Evolutionary conservation across 805 yeast species (phyloP).

Genomic region (Metschnikowia sp.): DNA sequence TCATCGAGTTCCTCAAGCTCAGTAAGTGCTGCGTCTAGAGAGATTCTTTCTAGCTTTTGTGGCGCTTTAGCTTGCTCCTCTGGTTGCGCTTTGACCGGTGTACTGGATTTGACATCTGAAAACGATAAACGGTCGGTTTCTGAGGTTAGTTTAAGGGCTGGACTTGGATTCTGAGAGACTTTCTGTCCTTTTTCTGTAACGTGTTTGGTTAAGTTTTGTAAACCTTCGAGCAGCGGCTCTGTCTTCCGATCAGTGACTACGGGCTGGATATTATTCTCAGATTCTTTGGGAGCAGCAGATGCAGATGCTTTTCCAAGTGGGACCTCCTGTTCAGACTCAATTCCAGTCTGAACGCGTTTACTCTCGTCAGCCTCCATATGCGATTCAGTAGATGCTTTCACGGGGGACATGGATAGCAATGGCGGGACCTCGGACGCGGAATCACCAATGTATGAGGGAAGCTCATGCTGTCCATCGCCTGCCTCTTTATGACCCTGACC

Average conservation of each 20-base stretch:
- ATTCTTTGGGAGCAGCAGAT: too few relatives aligned
- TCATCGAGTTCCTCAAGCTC: conserved; percentile 26
- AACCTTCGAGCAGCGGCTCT: too few relatives aligned
- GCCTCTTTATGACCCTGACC: not conserved
- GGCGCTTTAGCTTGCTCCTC: too few relatives aligned
- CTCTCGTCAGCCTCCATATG: not conserved
- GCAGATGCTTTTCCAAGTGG: too few relatives aligned
- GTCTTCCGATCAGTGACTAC: too few relatives aligned
- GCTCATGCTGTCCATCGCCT: not conserved
- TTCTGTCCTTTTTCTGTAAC: too few relatives aligned
- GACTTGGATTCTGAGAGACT: too few relatives aligned
- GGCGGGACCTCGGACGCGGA: conserved; percentile 4
- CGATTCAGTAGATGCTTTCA: not conserved
- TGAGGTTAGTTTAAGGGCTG: not conserved
- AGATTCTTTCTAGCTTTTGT: not conserved
- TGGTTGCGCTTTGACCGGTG: conserved; percentile 8
- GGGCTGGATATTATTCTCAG: too few relatives aligned
- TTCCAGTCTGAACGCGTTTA: too few relatives aligned
- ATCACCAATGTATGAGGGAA: conserved; percentile 2
- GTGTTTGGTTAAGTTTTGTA: too few relatives aligned
- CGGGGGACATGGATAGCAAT: not conserved
- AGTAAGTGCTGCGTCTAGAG: conserved; percentile 3
- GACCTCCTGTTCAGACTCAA: too few relatives aligned
- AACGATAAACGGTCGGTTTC: conserved; percentile 6
- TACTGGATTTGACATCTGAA: conserved; percentile 12